A percentile compares a stretch with the other conserved stretches of the same genome.
Evolutionary conservation across 192 early-diverging fungal species (phyloP).

Genomic region (Backusella parvicylindrica): DNA sequence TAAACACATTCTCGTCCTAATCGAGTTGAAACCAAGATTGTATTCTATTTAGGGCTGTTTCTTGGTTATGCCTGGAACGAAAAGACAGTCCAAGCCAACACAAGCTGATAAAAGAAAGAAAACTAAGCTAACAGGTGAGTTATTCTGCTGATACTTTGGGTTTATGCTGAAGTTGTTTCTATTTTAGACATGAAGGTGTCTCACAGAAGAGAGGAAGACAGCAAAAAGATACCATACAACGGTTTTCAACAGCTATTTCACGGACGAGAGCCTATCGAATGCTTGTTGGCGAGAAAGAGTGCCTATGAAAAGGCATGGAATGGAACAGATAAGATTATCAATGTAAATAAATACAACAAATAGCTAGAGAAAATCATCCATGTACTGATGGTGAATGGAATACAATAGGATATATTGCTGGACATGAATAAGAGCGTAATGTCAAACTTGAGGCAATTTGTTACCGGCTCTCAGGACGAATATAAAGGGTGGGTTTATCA

Average conservation of each 20-base stretch:
- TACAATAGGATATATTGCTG: conserved; percentile 39
- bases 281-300: conserved; percentile 43
- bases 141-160: not conserved
- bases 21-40: not conserved
- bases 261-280: conserved; percentile 52
- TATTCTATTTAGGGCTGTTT: conserved; percentile 35
- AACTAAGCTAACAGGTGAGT: not conserved
- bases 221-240: conserved; percentile 24
- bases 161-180: not conserved
- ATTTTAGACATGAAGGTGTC: not conserved
- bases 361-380: not conserved
- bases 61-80: conserved; percentile 29
- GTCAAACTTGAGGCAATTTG: conserved; percentile 57
- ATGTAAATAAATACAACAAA: conserved; percentile 27
- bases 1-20: not conserved
- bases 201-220: conserved; percentile 9
- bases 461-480: conserved; percentile 47
- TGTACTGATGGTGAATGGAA: not conserved
- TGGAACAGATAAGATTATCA: conserved; percentile 40
- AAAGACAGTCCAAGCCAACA: conserved; percentile 7
- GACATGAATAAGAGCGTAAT: conserved; percentile 58
- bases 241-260: conserved; percentile 61
- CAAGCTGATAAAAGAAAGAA: conserved; percentile 2
- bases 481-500: conserved; percentile 16
- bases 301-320: conserved; percentile 56